Evolutionary conservation across 2,329 filamentous ascomycete genomes (phyloP).

Genomic region (Cladosporium sp.): DNA sequence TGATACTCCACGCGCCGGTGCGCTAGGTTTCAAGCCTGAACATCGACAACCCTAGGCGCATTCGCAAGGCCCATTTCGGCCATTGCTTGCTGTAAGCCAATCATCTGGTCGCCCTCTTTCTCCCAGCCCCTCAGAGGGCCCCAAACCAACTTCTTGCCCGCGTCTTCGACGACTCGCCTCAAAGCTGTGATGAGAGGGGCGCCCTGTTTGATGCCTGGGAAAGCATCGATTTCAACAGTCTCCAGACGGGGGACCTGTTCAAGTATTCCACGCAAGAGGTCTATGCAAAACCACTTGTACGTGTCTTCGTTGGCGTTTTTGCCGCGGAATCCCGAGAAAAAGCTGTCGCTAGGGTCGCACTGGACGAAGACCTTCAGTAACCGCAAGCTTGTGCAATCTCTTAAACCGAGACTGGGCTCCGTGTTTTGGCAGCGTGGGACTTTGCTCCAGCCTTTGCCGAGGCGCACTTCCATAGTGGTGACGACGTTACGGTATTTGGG

Average conservation of each 20-base stretch:
- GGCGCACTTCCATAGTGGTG: conserved; percentile 61
- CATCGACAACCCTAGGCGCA: conserved; percentile 14
- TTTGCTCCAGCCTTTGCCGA: conserved; percentile 68
- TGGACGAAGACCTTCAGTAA: conserved; percentile 65
- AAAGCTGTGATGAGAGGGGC: conserved; percentile 37
- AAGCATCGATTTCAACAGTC: conserved; percentile 66
- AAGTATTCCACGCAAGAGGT: conserved; percentile 55
- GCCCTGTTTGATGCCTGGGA: conserved; percentile 58
- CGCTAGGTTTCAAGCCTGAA: conserved; percentile 11
- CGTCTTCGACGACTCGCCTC: conserved; percentile 46
- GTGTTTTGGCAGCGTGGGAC: conserved; percentile 69
- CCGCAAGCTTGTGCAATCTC: conserved; percentile 56
- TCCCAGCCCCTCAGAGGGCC: conserved; percentile 62
- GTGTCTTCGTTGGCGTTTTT: conserved; percentile 54
- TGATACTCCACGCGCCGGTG: not conserved
- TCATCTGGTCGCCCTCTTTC: conserved; percentile 3
- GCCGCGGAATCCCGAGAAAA: conserved; percentile 62
- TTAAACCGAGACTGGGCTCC: conserved; percentile 58
- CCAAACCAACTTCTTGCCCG: conserved; percentile 57
- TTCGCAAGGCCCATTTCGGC: conserved; percentile 15
- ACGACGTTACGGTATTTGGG: conserved; percentile 56
- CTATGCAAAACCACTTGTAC: conserved; percentile 62
- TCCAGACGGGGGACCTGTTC: conserved; percentile 52
- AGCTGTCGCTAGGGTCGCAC: conserved; percentile 60
- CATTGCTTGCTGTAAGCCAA: conserved; percentile 17